Evolutionary conservation across 2,329 filamentous ascomycete species (phyloP), one percentile per base, ranked within the genome.

Genomic region (Penicillium fuscoglaucum): DNA sequence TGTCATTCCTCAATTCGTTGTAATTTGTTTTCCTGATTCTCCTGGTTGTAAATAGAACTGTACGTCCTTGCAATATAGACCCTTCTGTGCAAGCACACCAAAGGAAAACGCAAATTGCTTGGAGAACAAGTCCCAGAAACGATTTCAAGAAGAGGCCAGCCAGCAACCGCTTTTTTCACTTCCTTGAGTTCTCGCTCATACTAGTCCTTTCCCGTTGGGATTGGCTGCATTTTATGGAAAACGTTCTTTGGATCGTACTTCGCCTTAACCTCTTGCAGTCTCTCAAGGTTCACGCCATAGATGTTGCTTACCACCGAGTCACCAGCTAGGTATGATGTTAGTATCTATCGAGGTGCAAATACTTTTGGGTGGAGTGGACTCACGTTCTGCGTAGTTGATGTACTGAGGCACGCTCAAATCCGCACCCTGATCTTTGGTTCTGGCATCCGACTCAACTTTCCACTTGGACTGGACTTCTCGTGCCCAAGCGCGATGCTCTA

Each of bases 221-320:
- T 72, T 0, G 74, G 68, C 37, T 76, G 74, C 68, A 77, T 73
- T 61, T 80, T 80, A 45, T 78, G 72, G 63, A 82, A 83, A 19
- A 80, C 64, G 61, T 79, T 80, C 5, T 58, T 70, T 3, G 80
- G 78, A 62, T 82, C 80, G 58, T 80, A 82, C 52, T 71, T 70
- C 21, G 71, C 74, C 68, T 83, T 82, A 41, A 82, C 63, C 6
- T 66, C 62, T 61, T 77, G 74, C 45, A 83, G 62, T 8, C 73
- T 67, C 3, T 63, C 61, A 40, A 77, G 75, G 55, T 82, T 80
- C 13, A 71, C 70, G 2, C 80, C 80, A 61, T 80, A 82, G 41
- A 80, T 76, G 50, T 78, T 77, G 4, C 57, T 54, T 13, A 74
- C 69, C 4, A 66, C 64, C 1, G 63, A 63, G 51, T 74, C 70